Base-by-base conservation (phyloP, 805 yeast species). In the Candida morakotiae region DNA sequence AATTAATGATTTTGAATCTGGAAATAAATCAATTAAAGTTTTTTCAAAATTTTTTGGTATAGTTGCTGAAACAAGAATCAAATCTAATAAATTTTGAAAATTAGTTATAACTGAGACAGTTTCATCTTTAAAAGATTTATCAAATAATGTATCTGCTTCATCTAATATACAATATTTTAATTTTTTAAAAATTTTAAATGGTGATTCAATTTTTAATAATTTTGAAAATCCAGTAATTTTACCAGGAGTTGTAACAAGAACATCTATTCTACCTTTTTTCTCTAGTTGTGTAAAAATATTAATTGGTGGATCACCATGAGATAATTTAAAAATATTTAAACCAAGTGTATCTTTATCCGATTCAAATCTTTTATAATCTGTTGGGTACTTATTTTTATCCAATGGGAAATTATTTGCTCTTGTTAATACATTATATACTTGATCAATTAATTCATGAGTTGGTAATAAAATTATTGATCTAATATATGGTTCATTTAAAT, bases 141-240 rank as follows among this genome's bases (percentile, higher is more conserved):
- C 95, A 79, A 89, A 72, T 39, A 91, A 63, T 0, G 96, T 84
- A 60, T 91, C 98, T 0, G 98, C 98, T 58, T 91, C 98, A 55
- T 91, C 98, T 10, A 85, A 75, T 2, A 86, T 91, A 31, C 83
- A 68, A 51, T 73, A 82, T 19, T 70, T 68, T 4, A 82, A 77
- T 10, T 64, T 55, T 31, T 58, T 58, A 42, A 76, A 63, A 17
- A 62, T 50, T 25, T 69, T 56, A 43, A 60, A 65, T 4, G 58
- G 72, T 45, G 41, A 48, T 25, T 42, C 38, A 20, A 53, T 40
- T 41, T 64, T 56, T 10, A 48, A 49, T 37, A 65, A 55, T 24
- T 63, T 57, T 15, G 53, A 44, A 31, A 55, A 60, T 44, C 61
- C 71, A 56, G 39, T 75, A 53, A 89, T 52, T 54, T 85, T 87